These are phyloP conservation scores for Leishmania mexicana DNA, from an alignment of 208 protist genomes.

Conservation along the genomic window DNA sequence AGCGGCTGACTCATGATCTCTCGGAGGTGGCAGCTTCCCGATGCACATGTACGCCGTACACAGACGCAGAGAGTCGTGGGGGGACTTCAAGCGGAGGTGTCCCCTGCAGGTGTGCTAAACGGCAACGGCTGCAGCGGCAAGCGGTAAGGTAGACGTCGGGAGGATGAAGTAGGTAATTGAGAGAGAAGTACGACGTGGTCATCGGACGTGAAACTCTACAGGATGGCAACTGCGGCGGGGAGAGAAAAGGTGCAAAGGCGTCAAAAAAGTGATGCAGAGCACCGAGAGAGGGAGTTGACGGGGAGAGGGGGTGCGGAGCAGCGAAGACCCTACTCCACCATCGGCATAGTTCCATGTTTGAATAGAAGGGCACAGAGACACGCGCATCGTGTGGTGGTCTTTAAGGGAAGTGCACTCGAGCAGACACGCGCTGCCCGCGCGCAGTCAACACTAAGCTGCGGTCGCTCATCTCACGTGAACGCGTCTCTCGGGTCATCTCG, in stretches of 20 bases:
- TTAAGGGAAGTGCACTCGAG: not conserved
- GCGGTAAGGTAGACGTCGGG: not conserved
- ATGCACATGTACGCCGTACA: not conserved
- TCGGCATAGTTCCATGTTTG: not conserved
- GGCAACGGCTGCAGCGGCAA: not conserved
- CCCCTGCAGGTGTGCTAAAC: not conserved
- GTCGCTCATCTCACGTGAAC: not conserved
- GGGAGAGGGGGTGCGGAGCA: not conserved
- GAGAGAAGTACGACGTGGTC: not conserved
- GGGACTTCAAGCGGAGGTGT: not conserved
- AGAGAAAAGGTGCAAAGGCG: not conserved
- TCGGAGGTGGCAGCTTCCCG: not conserved
- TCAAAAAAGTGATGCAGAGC: not conserved
- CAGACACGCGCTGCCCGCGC: not conserved
- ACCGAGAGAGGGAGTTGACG: not conserved
- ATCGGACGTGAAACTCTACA: too few species aligned
- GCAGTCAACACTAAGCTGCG: not conserved
- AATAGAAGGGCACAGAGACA: not conserved
- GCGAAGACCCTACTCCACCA: not conserved
- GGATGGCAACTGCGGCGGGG: not conserved
- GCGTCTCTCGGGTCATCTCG: not conserved
- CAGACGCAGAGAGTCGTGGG: not conserved
- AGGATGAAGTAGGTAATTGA: not conserved
- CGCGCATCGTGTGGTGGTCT: not conserved
- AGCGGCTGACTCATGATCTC: slow-evolving; percentile 1